Conservation (phyloP, 257 asterid genomes). For the Cinchona pubescens region DNA sequence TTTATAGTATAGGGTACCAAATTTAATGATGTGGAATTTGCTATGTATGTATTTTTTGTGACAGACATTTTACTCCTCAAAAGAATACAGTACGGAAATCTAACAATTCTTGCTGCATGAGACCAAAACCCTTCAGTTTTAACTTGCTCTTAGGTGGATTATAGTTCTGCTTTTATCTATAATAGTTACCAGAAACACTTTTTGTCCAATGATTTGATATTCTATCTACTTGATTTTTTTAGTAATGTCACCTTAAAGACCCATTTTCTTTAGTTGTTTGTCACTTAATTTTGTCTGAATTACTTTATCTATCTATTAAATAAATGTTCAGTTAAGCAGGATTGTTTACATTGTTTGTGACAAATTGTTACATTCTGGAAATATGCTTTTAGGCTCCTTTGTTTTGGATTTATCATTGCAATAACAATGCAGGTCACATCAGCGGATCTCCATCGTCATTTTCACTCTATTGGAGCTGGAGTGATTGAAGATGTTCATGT, state of each 20-base stretch:
- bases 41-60: neutral
- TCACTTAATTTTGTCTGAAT: neutral
- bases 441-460: conserved; percentile 66
- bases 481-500: conserved; percentile 79
- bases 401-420: neutral
- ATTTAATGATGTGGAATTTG: neutral
- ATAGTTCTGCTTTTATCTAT: neutral
- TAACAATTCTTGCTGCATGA: neutral
- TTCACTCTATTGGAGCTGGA: conserved; percentile 71
- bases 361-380: neutral
- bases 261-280: neutral
- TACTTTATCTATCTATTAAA: neutral
- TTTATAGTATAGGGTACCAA: neutral
- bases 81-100: neutral
- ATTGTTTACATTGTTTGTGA: neutral
- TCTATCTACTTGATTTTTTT: neutral
- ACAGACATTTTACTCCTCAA: neutral
- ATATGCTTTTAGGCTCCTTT: neutral
- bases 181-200: neutral
- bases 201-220: neutral
- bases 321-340: neutral
- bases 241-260: neutral
- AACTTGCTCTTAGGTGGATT: neutral
- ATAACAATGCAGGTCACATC: conserved; percentile 55
- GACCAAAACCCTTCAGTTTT: neutral